Base-by-base conservation (phyloP, 441 rosid species). In the Gossypium davidsonii region DNA sequence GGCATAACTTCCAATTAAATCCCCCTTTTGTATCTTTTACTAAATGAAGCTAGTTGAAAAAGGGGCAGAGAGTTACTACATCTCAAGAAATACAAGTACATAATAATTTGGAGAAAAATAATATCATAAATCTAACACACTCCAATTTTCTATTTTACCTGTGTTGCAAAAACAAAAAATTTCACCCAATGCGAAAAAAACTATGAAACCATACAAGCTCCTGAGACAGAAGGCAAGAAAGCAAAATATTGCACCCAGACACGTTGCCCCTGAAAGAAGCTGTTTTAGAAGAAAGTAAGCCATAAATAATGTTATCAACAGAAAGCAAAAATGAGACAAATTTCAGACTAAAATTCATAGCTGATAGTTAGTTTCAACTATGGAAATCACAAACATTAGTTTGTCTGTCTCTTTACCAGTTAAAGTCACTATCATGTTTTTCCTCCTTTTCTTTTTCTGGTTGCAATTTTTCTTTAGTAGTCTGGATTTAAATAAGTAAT, bases 111-210 rank as follows among this genome's bases (percentile, higher is more conserved):
- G 31, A 59, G 67, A 66, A 53, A 42, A 74, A 46, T 23, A 68
- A 58, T 62, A 34, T 49, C 26, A 56, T 60, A 3, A 70, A 51
- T 6, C 28, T 12, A 46, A 64, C 55, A 31, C 12, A 26, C 26
- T 70, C 44, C 65, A 48, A 31, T 77, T 49, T 77, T 49, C 1
- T 49, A 37, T 60, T 57, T 57, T 84, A 86, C 90, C 91, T 89
- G 94, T 10, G 92, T 85, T 15, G 94, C 94, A 80, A 89, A 89
- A 80, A 89, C 82, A 71, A 89, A 81, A 59, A 89, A 85, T 66
- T 89, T 25, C 94, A 26, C 91, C 92, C 69, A 89, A 65, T 37
- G 89, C 79, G 12, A 88, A 86, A 31, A 89, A 81, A 71, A 73
- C 88, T 11, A 88, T 74, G 85, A 89, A 89, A 3, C 77, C 82